Base-by-base conservation (phyloP, 768 basidiomycete species). In the Cystobasidium ongulense region DNA sequence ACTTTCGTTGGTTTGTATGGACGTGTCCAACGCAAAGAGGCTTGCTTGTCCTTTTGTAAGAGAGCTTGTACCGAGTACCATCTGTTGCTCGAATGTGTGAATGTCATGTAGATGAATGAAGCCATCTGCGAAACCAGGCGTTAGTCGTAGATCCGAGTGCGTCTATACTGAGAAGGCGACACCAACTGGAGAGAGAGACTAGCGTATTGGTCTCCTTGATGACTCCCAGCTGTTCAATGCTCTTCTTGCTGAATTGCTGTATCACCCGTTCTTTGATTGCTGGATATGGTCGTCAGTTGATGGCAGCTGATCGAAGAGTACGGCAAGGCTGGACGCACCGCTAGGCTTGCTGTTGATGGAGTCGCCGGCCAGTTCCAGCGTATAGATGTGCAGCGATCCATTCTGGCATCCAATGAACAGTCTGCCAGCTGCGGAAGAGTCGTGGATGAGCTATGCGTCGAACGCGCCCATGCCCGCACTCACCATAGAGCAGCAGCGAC, bases 171-270 rank as follows among this genome's bases (percentile, higher is more conserved):
- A 38, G 29, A 38, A 64, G 25, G n/a, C 53, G 7, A 29, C 29
- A 74, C 85, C 73, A 78, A 92, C 94, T 94, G 29, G 91, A 90
- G 2, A 98, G 85, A 3, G 90, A 84, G 1, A 91, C 88, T 27
- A 99, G 83, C 1, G 90, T 89, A 77, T 91, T 89, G n/a, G 90
- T 85, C 77, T 92, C 90, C 75, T 88, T 88, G 76, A 97, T 85
- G 66, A 88, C 89, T 0, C 88, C 91, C 1, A 99, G 83, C 79
- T 94, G 92, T 70, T 98, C 95, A 52, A 99, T 89, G 17, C 90
- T 84, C 78, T 85, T 87, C 68, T 73, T 70, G 36, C 63, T 21
- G 21, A 78, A 71, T 0, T 38, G 39, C 2, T 74, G 50, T 35
- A 52, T 72, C 23, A 62, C 33, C 15, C 27, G 21, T 36, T 75